phyloP scores from a whole-genome alignment of 2,329 filamentous ascomycete species.

The Fusarium sp. region DNA sequence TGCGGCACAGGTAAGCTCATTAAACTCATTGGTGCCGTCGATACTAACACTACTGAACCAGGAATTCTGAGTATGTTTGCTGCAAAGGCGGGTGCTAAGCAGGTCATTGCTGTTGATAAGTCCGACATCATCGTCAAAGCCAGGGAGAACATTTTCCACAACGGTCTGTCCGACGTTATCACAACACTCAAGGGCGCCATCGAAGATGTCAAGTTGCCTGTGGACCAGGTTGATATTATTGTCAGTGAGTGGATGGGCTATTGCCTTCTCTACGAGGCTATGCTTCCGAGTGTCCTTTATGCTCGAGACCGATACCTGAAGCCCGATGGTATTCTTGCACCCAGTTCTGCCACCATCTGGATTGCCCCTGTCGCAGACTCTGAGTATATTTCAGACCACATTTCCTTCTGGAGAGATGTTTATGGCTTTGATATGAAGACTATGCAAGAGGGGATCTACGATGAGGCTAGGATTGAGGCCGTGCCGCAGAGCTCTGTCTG shows the following conservation, averaged over 20 bases:
- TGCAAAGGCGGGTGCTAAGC: conserved; percentile 86
- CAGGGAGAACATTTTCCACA: conserved; percentile 84
- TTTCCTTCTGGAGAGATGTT: conserved; percentile 89
- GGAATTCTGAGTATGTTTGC: conserved; percentile 96
- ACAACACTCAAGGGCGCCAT: conserved; percentile 87
- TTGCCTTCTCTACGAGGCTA: conserved; percentile 91
- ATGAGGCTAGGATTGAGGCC: conserved; percentile 83
- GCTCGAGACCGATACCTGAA: conserved; percentile 89
- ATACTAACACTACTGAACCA: conserved; percentile 32
- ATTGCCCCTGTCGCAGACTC: conserved; percentile 83
- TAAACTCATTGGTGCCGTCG: conserved; percentile 8
- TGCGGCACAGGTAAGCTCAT: conserved; percentile 73
- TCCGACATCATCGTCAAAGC: conserved; percentile 91
- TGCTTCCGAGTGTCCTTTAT: conserved; percentile 92
- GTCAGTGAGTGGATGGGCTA: conserved; percentile 99
- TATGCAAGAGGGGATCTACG: conserved; percentile 85
- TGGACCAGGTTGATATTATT: conserved; percentile 89
- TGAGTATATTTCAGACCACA: conserved; percentile 81
- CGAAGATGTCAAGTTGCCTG: conserved; percentile 84
- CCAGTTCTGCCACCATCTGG: conserved; percentile 85
- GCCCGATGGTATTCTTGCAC: conserved; percentile 84
- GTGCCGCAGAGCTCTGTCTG: conserved; percentile 72
- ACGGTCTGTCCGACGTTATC: conserved; percentile 79
- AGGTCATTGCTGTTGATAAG: conserved; percentile 92
- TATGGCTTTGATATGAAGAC: conserved; percentile 95